Evolutionary conservation across 352 stramenopile genomes (phyloP), one percentile per base, ranked within the genome.

Genomic region (Plasmopara muralis): DNA sequence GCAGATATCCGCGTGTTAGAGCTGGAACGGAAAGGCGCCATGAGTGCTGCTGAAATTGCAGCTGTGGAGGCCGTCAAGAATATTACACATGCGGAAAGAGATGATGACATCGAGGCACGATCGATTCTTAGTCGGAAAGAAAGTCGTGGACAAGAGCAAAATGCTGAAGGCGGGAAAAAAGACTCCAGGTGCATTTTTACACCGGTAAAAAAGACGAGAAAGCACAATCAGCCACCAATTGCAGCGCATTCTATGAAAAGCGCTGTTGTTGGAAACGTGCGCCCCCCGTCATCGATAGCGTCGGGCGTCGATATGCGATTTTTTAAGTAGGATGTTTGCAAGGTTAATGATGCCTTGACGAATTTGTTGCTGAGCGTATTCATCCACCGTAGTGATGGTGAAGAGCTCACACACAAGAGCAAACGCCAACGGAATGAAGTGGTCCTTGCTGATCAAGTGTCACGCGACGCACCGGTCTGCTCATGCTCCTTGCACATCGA

Each of bases 1-100:
- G 4, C 10, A 85, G 74, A 85, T 60, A 77, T 85, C 46, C 69
- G 70, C 14, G 68, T 81, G 45, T 56, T 85, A 39, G 64, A 78
- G 50, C 55, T 77, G 41, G 69, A 69, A 31, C 65, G 74, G 5
- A 55, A 68, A 34, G 43, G 52, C 4, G 55, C 58, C 8, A 52
- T 60, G 40, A 41, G 10, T 18, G 29, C 44, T 12, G n/a, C 4
- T 16, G 47, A 53, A 15, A 20, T n/a, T 20, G 15, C 30, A 33
- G 45, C 16, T 16, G 31, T 20, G 9, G 30, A 6, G 6, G 52
- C 48, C 15, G 20, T n/a, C 15, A 18, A 31, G 2, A 35, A 55
- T 35, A 10, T 28, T 12, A 29, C 30, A 9, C 2, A 0, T 6
- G 37, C 34, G 7, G 16, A 28, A 14, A 35, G 20, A 18, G 12